Conservation (phyloP, 2,329 filamentous ascomycete species). For the Trichophyton simii region DNA sequence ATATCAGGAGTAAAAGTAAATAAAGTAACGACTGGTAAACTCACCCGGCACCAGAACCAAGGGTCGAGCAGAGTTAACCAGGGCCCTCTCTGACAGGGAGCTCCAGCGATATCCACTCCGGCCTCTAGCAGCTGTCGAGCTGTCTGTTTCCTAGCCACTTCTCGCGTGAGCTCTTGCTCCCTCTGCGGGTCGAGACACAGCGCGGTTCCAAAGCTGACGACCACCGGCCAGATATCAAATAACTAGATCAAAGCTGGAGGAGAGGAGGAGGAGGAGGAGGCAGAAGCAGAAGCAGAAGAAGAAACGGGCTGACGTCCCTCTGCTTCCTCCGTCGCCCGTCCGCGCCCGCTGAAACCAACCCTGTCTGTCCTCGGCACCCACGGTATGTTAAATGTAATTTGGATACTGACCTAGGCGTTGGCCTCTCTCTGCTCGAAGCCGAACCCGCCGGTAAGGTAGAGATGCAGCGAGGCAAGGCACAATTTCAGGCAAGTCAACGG, state of each 20-base stretch:
- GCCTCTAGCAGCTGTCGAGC: neutral
- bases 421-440: neutral
- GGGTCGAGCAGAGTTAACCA: neutral
- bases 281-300: too few relatives aligned
- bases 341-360: neutral
- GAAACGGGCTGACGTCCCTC: neutral
- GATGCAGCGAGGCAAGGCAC: slow-evolving; percentile 1
- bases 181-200: neutral
- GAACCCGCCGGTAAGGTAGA: slow-evolving; percentile 1
- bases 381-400: neutral
- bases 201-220: neutral
- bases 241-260: too few relatives aligned
- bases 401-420: neutral
- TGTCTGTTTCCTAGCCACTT: neutral
- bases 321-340: neutral
- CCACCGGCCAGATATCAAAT: neutral
- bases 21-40: too few relatives aligned
- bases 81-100: neutral
- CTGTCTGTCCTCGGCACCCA: neutral
- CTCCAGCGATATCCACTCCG: neutral
- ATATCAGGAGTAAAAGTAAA: too few relatives aligned
- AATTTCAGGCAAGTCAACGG: neutral
- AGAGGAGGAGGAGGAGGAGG: too few relatives aligned
- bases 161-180: neutral
- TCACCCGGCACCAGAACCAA: neutral